phyloP scores from a whole-genome alignment of 768 basidiomycete species.

The Auricularia sp. region DNA sequence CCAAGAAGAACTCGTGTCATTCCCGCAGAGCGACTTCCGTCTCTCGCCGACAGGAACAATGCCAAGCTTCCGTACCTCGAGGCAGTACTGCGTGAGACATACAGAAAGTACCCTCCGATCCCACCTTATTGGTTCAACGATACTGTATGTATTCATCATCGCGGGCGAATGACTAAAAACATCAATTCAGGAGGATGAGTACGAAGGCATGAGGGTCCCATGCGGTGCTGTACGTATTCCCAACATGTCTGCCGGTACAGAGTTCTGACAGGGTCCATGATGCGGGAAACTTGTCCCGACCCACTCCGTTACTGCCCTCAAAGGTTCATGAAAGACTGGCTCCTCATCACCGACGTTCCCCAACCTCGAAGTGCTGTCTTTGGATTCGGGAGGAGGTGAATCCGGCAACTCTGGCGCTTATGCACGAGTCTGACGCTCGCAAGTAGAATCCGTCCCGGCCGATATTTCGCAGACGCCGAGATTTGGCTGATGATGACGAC shows the following conservation, averaged over 20 bases:
- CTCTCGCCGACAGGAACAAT: constrained; percentile 34
- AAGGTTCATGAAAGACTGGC: constrained; percentile 25
- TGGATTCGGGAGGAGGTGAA: constrained; percentile 27
- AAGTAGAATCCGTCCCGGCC: constrained; percentile 12
- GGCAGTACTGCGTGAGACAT: constrained; percentile 18
- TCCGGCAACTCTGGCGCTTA: no score
- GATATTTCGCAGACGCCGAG: constrained; percentile 7
- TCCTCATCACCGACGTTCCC: constrained; percentile 17
- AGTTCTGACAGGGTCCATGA: constrained; percentile 20
- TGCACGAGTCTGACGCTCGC: background rate
- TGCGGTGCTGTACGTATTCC: background rate
- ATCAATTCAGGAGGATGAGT: background rate
- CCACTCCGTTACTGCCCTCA: constrained; percentile 33
- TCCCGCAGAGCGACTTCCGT: constrained; percentile 17
- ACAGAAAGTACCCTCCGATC: constrained; percentile 36
- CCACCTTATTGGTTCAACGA: constrained; percentile 15
- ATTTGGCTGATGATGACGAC: constrained; percentile 10
- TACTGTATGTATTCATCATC: background rate
- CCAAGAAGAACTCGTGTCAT: constrained; percentile 44
- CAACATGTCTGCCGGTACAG: background rate
- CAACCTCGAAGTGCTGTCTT: constrained; percentile 25
- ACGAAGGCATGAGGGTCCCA: constrained; percentile 3
- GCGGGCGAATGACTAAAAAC: background rate
- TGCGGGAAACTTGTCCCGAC: constrained; percentile 26
- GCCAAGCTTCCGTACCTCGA: constrained; percentile 34